Percentiles rank a stretch among this genome's conserved stretches.
These are phyloP conservation scores for Durusdinium trenchii DNA, from an alignment of 73 alveolate species.

Conservation along the genomic window DNA sequence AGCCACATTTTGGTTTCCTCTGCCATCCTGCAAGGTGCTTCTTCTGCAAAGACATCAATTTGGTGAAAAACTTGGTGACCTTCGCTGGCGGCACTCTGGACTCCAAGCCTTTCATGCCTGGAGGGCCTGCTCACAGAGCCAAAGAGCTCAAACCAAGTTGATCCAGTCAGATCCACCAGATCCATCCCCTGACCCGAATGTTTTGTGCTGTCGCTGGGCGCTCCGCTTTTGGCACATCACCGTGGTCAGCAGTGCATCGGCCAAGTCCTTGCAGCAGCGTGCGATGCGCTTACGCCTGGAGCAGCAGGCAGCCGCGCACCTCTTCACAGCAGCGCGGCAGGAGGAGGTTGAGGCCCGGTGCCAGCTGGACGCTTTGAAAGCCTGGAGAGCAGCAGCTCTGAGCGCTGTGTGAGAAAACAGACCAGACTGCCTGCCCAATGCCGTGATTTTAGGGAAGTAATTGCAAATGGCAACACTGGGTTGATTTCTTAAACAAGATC, in stretches of 20 bases:
- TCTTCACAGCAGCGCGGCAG: constrained; percentile 28
- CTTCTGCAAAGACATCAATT: neutral
- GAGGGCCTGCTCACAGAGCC: constrained; percentile 35
- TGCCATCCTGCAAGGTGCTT: neutral
- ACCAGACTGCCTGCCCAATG: no score
- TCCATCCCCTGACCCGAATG: neutral
- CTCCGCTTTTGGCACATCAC: constrained; percentile 27
- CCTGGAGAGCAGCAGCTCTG: constrained; percentile 38
- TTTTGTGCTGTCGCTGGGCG: neutral
- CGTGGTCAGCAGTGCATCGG: neutral
- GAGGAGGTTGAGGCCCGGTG: constrained; percentile 6
- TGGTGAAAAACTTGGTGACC: neutral
- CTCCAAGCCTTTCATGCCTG: constrained; percentile 10
- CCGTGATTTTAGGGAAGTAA: no score
- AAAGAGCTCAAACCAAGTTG: neutral
- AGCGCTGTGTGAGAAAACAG: no score
- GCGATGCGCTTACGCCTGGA: constrained; percentile 19
- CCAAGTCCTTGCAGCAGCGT: neutral
- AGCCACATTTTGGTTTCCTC: no score
- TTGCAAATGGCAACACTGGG: no score
- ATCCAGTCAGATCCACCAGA: neutral
- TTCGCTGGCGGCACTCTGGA: neutral
- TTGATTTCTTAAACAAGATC: no score
- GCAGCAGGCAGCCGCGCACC: constrained; percentile 45
- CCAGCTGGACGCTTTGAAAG: constrained; percentile 18